Percentiles rank a stretch among this genome's conserved stretches.
These are phyloP conservation scores for Naganishia sp. DNA, from an alignment of 1,284 basidiomycete species.

Conservation along the genomic window DNA sequence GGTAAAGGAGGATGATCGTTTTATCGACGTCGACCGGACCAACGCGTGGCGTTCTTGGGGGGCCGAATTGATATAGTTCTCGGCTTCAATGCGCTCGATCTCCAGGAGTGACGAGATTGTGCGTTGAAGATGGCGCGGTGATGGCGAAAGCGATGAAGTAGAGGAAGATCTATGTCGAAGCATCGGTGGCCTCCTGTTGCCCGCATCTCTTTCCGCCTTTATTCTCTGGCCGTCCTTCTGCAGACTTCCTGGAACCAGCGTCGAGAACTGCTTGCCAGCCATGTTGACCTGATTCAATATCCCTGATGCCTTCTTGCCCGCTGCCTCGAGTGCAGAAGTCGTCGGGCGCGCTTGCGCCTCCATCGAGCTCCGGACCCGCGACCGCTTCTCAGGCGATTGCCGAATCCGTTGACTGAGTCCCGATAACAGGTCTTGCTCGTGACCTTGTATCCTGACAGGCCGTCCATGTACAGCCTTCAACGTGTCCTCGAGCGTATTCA, in stretches of 20 bases:
- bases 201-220: neutral
- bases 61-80: constrained; percentile 13
- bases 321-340: constrained; percentile 10
- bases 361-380: constrained; percentile 4
- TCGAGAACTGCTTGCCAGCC: constrained; percentile 25
- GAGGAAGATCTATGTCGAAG: constrained; percentile 27
- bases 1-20: constrained; percentile 26
- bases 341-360: neutral
- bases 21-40: constrained; percentile 13
- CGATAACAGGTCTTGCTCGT: constrained; percentile 16
- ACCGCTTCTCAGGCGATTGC: constrained; percentile 19
- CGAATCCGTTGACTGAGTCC: constrained; percentile 2
- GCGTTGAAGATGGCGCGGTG: constrained; percentile 26
- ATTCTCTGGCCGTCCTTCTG: neutral
- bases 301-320: constrained; percentile 14
- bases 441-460: constrained; percentile 16
- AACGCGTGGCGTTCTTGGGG: constrained; percentile 23
- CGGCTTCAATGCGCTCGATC: constrained; percentile 5
- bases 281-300: constrained; percentile 26
- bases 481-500: constrained; percentile 3
- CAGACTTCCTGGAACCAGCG: constrained; percentile 20
- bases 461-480: constrained; percentile 7
- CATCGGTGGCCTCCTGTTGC: neutral
- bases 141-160: constrained; percentile 13
- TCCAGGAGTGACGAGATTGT: constrained; percentile 30